Evolutionary conservation across 1,284 basidiomycete genomes (phyloP), one percentile per base, ranked within the genome.

Genomic region (Agroathelia rolfsii): DNA sequence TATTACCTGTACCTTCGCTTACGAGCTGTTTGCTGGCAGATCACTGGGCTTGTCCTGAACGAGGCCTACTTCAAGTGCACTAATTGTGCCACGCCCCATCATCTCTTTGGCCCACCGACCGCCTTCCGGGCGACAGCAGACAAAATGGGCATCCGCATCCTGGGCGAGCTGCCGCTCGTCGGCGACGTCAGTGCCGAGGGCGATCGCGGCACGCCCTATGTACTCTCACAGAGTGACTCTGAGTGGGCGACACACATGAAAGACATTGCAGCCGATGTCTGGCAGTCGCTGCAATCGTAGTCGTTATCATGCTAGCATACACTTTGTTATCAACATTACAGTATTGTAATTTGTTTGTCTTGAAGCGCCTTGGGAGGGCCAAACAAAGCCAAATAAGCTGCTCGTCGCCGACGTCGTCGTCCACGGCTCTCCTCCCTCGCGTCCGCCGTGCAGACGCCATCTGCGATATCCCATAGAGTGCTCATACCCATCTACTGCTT

Each of bases 61-160:
- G 86, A 95, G 65, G 76, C 89, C 0, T 76, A 89, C 54, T 96
- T 84, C 53, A 63, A 81, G n/a, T 93, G 89, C 47, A 70, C 83
- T 0, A 71, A 73, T 4, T 95, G 89, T 46, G 60, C 68, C 1
- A 68, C 67, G 0, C 64, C 63, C 0, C 86, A 92, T 42, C 64
- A 84, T 44, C 64, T 96, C 8, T 97, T 92, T 43, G 94, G 93
- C 26, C 59, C 72, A 6, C 64, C 83, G 0, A 64, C 66, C 6
- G 58, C 63, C 9, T 93, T 95, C 56, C 66, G 68, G 14, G 51
- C 59, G 5, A 72, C 80, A 0, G 84, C 89, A 0, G 39, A 53
- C 1, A 66, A 69, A 2, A 66, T 92, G 1, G 59, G 62, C 0
- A 59, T 87, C 6, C 61, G 75, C 9, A 59, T 95, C 0, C 67